phyloP scores from a whole-genome alignment of 2,329 filamentous ascomycete genomes.

The Fonsecaea pugnacius region DNA sequence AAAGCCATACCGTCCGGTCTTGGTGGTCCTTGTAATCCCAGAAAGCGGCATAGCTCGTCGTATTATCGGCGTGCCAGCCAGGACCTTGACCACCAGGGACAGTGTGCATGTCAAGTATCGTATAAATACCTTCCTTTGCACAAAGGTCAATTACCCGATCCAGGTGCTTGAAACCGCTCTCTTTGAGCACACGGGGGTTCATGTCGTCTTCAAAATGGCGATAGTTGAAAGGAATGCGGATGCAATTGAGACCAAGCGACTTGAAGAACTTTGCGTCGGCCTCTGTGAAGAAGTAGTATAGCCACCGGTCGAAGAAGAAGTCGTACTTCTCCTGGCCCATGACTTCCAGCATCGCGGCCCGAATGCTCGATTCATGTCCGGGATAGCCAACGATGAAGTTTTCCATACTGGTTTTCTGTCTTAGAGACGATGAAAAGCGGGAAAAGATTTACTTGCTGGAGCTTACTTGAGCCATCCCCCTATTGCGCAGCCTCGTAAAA shows the following conservation, averaged over 20 bases:
- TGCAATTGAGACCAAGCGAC: conserved; percentile 60
- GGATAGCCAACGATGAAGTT: conserved; percentile 69
- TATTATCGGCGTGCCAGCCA: conserved; percentile 58
- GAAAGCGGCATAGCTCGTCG: conserved; percentile 52
- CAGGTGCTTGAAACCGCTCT: conserved; percentile 53
- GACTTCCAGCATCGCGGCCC: conserved; percentile 58
- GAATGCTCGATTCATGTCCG: conserved; percentile 62
- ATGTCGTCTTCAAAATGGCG: conserved; percentile 57
- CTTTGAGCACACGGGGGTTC: conserved; percentile 50
- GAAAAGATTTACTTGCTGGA: background rate
- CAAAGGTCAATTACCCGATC: conserved; percentile 55
- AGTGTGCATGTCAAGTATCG: conserved; percentile 57
- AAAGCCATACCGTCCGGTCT: conserved; percentile 56
- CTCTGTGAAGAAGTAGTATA: conserved; percentile 58
- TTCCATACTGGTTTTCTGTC: conserved; percentile 53
- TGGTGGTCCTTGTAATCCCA: conserved; percentile 59
- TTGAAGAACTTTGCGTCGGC: conserved; percentile 63
- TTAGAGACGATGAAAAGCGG: conserved; percentile 36
- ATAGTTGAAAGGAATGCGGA: conserved; percentile 66
- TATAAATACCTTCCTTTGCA: conserved; percentile 55
- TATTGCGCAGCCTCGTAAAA: conserved; percentile 55
- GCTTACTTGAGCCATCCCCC: conserved; percentile 46
- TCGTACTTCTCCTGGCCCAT: conserved; percentile 62
- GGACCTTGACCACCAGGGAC: conserved; percentile 56
- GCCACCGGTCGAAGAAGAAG: conserved; percentile 46